Evolutionary conservation across 805 yeast genomes (phyloP), one percentile per base, ranked within the genome.

Genomic region (Tetrapisispora arboricola): DNA sequence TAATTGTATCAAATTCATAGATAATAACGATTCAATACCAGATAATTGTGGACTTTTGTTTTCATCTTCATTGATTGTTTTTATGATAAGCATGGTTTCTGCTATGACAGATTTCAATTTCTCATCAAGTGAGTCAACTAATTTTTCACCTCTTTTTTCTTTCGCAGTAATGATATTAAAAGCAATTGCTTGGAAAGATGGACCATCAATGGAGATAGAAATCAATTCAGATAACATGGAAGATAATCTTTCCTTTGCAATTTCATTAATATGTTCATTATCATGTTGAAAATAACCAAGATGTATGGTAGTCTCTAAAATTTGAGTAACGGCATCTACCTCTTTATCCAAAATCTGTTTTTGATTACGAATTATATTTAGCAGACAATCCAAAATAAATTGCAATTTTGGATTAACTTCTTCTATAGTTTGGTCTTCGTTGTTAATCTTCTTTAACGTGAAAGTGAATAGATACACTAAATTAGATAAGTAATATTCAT

Each of bases 1-100:
- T 26, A 88, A 67, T 57, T 86, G 95, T 12, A 90, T 55, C 18
- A 87, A 60, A 3, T 80, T 80, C 72, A 84, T 75, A 0, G 95
- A 80, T 42, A 84, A 74, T 34, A 90, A 65, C 28, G 84, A 64
- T 58, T 86, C 94, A 53, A 90, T 80, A 32, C 86, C 81, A 43
- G 66, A 64, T 46, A 79, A 56, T 49, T 75, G 73, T 0, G 60
- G 44, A 31, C 48, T 52, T 20, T 46, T 63, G 36, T 19, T 32
- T 30, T 42, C 19, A 36, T 53, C 58, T 3, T 15, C 29, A 8
- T 45, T 55, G 18, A 76, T 67, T 39, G 66, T 62, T 16, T 64
- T 63, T 36, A 86, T 63, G 2, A 72, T 62, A 13, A 65, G 64
- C 30, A 76, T 55, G 3, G 82, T 72, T 40, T 73, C 72, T 1